Conservation (phyloP, 768 basidiomycete species). For the Arthromyces matolae region DNA sequence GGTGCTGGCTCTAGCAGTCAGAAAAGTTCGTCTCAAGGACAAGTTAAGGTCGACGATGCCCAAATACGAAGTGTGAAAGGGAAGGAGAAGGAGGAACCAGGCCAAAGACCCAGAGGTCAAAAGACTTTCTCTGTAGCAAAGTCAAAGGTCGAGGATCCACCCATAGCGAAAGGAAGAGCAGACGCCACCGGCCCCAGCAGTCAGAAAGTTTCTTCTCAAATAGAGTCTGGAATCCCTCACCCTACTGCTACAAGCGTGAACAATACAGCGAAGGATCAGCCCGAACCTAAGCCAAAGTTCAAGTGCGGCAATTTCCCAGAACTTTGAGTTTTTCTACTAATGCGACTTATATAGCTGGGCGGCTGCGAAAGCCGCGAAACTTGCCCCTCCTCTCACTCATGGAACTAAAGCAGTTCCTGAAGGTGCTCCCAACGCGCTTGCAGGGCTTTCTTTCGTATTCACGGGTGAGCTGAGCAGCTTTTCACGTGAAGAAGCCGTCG, state of each 20-base stretch:
- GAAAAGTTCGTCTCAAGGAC: constrained; percentile 9
- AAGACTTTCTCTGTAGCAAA: background rate
- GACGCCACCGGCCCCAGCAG: too few species aligned
- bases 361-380: constrained; percentile 53
- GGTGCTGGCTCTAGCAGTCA: constrained; percentile 16
- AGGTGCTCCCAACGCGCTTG: constrained; percentile 67
- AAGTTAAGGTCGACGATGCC: background rate
- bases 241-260: background rate
- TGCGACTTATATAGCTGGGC: constrained; percentile 34
- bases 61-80: background rate
- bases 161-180: too few species aligned
- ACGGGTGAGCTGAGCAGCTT: constrained; percentile 90
- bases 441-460: constrained; percentile 89
- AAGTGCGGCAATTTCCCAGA: constrained; percentile 19
- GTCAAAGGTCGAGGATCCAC: constrained; percentile 10
- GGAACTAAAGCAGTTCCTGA: constrained; percentile 73
- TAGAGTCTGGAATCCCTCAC: constrained; percentile 8
- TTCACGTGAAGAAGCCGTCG: constrained; percentile 81
- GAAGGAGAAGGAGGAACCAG: constrained; percentile 1
- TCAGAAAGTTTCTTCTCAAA: background rate
- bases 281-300: constrained; percentile 20
- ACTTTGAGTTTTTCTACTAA: background rate
- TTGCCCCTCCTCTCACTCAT: constrained; percentile 58
- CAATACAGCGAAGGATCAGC: constrained; percentile 14
- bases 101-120: constrained; percentile 1